Evolutionary conservation across 768 basidiomycete species (phyloP), one percentile per base, ranked within the genome.

Genomic region (Kwoniella sp.): DNA sequence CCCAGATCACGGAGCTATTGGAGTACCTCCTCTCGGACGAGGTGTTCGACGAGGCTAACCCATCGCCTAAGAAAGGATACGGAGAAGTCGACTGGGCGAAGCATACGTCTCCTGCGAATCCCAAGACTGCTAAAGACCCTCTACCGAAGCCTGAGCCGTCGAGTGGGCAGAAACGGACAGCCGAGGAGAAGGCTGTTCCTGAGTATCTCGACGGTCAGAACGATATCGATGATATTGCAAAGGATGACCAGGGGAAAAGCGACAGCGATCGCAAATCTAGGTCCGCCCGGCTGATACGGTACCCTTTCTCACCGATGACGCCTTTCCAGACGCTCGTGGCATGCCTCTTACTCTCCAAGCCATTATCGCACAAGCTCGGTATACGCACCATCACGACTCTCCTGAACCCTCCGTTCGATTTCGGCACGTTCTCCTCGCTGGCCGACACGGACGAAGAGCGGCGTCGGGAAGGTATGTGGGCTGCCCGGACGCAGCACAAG

Each of bases 21-120:
- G 70, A 72, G n/a, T 76, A 66, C 53, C 67, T 76, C 1, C 57
- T 76, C n/a, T 68, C 66, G 15, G 72, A 73, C 31, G 71, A 73
- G 55, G 70, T 68, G 2, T 72, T 68, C 65, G 60, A 73, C 26
- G 52, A 68, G 37, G 68, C 74, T 47, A 72, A 76, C 50, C 74
- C 74, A 1, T 37, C 55, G 41, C 56, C 68, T 23, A 63, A 63
- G 2, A 34, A 51, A 20, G 70, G 73, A 12, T 65, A 70, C 51
- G 73, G 73, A 17, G 70, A 70, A 54, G 58, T 67, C 7, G 73
- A 72, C 51, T 68, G 68, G 68, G 25, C 51, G n/a, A 61, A 61
- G 23, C 48, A 55, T 34, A 48, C 62, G 11, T 51, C 54, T 17
- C 62, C 62, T 22, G 20, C 51, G 12, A 31, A 57, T 41, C 55